Evolutionary conservation across 2,329 filamentous ascomycete genomes (phyloP).

Genomic region (Neofusicoccum cordaticola): DNA sequence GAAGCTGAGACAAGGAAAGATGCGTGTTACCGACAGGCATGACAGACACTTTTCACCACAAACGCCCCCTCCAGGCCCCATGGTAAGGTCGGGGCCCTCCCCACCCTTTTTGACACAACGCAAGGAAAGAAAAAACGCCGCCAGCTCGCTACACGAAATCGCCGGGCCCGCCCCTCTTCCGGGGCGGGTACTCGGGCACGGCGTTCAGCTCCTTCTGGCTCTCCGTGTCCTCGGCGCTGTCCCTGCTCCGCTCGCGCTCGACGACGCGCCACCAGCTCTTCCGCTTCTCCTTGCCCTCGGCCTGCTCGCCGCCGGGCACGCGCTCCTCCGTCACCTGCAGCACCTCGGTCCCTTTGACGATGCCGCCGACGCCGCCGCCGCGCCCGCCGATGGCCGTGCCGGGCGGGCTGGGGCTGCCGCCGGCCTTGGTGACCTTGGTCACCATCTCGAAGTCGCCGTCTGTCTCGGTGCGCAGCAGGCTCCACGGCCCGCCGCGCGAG

Average conservation of each 20-base stretch:
- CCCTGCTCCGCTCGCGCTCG: neutral
- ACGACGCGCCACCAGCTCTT: conserved; percentile 1
- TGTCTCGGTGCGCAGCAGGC: neutral
- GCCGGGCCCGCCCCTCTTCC: neutral
- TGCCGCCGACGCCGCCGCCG: neutral
- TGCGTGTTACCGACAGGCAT: neutral
- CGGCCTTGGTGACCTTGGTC: neutral
- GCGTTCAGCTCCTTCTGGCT: neutral
- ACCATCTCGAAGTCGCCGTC: conserved; percentile 8
- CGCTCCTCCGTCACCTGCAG: neutral
- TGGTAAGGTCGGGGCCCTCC: too few relatives aligned
- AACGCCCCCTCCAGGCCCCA: neutral
- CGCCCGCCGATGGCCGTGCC: neutral
- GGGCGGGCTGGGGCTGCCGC: neutral
- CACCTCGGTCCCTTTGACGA: neutral
- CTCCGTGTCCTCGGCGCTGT: neutral
- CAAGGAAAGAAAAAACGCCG: neutral
- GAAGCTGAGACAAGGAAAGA: neutral
- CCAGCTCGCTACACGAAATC: neutral
- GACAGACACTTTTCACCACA: neutral
- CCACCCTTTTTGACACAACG: neutral
- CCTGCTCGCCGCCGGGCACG: neutral
- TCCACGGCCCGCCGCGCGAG: neutral
- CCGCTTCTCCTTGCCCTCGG: neutral
- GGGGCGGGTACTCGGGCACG: neutral